Conservation (phyloP, 1,284 basidiomycete species). For the Takashimella koratensis region DNA sequence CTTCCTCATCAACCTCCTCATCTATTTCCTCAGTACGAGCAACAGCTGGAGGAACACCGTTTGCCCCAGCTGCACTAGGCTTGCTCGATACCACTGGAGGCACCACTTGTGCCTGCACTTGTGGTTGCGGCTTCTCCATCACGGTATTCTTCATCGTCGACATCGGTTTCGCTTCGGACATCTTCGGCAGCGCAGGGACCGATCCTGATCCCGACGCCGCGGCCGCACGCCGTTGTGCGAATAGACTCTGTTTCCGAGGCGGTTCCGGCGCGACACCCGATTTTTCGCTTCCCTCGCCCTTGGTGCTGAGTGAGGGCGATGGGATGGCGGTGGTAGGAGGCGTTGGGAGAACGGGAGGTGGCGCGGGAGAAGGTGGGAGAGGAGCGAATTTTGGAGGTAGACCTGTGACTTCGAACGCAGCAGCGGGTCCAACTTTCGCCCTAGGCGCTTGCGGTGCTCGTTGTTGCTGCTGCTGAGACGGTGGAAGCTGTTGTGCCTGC, state of each 20-base stretch:
- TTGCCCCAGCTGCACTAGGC: not conserved
- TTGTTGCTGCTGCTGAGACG: not conserved
- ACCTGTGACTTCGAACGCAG: not conserved
- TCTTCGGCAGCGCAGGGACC: conserved; percentile 14
- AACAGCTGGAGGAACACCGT: not conserved
- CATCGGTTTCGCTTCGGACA: conserved; percentile 26
- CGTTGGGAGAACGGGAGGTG: not conserved
- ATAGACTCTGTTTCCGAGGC: conserved; percentile 34
- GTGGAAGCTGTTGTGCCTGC: not conserved
- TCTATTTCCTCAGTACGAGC: not conserved
- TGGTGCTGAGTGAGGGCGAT: not conserved
- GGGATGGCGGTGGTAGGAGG: not conserved
- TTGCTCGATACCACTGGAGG: not conserved
- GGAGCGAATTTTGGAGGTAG: not conserved
- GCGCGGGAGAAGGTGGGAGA: not conserved
- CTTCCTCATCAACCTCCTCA: conserved; percentile 9
- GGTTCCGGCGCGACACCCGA: conserved; percentile 1
- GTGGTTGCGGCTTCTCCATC: conserved; percentile 28
- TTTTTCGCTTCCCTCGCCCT: not conserved
- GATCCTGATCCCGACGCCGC: not conserved
- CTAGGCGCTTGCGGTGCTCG: not conserved
- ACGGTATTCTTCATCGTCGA: conserved; percentile 27
- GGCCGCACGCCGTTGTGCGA: conserved; percentile 21
- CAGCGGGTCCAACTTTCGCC: not conserved
- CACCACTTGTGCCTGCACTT: not conserved